Base-by-base conservation (phyloP, 1,284 basidiomycete genomes). In the Calocybe gambosa region DNA sequence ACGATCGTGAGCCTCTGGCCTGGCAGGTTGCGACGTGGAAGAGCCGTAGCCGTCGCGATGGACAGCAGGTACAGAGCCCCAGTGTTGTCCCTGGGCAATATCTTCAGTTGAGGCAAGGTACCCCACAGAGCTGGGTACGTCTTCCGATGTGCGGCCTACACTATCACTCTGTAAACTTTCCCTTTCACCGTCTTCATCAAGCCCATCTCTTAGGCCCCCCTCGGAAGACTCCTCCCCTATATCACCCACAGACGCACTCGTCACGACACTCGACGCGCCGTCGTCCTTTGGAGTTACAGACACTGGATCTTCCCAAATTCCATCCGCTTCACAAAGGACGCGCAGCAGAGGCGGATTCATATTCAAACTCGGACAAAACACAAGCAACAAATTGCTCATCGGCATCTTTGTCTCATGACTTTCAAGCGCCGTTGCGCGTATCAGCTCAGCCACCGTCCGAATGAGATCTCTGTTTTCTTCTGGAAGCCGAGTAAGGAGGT, bases 401-500 rank as follows among this genome's bases (percentile, higher is more conserved):
- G 87, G 86, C 89, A 92, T 92, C 69, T 87, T 89, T 28, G 87
- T 92, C 58, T 79, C 77, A 53, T 73, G 75, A 53, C 71, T 73
- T 46, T 74, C 72, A 45, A 68, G 69, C 0, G 83, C 78, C 1
- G 86, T 89, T 33, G 74, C 77, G 43, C 73, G 77, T 55, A 90
- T 85, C 34, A 90, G 68, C 47, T 89, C 84, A 12, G 78, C 73
- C 19, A 89, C 77, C 1, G 87, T 89, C 46, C 75, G 70, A 40
- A 89, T 66, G 25, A 90, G 67, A 57, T 89, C 85, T 25, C 78
- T 73, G 52, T 89, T 89, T 61, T 86, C 85, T 46, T 62, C 62
- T 0, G 87, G 88, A 0, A 90, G 68, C 43, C 75, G 74, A n/a
- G 71, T 64, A 38, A 89, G 71, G 21, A 90, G 73, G 26, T 73